These are phyloP conservation scores for Fusarium denticulatum DNA, from an alignment of 2,329 filamentous ascomycete species.

Conservation along the genomic window DNA sequence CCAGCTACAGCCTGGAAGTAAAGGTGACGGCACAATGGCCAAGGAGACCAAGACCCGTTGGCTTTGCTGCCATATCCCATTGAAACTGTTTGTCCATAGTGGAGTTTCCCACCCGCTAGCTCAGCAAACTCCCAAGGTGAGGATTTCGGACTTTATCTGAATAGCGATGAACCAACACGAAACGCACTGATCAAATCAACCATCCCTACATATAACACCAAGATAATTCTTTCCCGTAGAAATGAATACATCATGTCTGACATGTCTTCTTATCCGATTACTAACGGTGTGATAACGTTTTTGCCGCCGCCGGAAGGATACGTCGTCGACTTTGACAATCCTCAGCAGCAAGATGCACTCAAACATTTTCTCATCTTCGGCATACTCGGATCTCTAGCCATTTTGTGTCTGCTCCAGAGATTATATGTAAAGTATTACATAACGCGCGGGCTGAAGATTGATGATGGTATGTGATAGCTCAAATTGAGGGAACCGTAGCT, in stretches of 20 bases:
- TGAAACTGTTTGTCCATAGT: neutral
- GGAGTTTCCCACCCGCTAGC: neutral
- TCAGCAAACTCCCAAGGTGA: neutral
- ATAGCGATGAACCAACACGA: neutral
- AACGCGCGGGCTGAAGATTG: constrained; percentile 11
- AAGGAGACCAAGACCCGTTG: neutral
- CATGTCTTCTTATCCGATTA: constrained; percentile 27
- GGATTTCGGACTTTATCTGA: neutral
- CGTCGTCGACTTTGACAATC: constrained; percentile 45
- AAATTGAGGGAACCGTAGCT: fast-evolving
- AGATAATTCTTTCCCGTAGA: neutral
- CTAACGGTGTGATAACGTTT: constrained; percentile 38
- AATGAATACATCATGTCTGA: neutral
- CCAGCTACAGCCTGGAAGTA: no score
- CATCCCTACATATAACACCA: neutral
- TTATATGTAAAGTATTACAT: constrained; percentile 45
- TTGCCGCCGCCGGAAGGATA: constrained; percentile 43
- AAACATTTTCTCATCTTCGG: constrained; percentile 43
- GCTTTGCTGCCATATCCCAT: neutral
- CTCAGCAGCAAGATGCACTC: constrained; percentile 33
- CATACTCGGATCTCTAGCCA: constrained; percentile 29
- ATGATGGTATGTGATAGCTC: constrained; percentile 25
- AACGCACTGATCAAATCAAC: neutral
- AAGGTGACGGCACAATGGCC: fast-evolving
- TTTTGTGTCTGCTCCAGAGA: constrained; percentile 36